A percentile compares a stretch with the other conserved stretches of the same genome.
phyloP scores from a whole-genome alignment of 2,329 filamentous ascomycete species.

The Zymoseptoria tritici region DNA sequence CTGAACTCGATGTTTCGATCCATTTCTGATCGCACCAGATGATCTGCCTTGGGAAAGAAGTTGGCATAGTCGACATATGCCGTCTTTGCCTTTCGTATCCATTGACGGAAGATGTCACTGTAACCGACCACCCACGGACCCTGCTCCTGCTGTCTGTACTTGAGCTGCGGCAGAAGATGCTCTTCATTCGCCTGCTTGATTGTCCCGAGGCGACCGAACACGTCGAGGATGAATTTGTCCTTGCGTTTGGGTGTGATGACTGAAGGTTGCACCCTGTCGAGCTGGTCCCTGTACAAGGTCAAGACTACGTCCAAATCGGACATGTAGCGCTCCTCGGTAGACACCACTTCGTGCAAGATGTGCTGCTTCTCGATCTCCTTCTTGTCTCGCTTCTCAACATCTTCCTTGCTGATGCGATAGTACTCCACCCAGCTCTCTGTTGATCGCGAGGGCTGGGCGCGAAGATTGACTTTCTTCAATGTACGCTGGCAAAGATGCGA shows the following conservation, averaged over 20 bases:
- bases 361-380: conserved; percentile 93
- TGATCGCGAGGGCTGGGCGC: conserved; percentile 57
- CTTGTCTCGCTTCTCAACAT: conserved; percentile 61
- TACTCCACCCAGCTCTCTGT: conserved; percentile 83
- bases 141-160: conserved; percentile 94
- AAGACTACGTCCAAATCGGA: conserved; percentile 79
- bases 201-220: conserved; percentile 85
- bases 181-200: conserved; percentile 91
- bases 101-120: conserved; percentile 95
- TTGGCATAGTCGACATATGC: conserved; percentile 91
- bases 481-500: conserved; percentile 90
- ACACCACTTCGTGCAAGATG: conserved; percentile 89
- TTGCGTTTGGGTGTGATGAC: conserved; percentile 74
- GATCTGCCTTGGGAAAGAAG: conserved; percentile 75
- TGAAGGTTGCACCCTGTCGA: conserved; percentile 64
- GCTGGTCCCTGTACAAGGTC: conserved; percentile 74
- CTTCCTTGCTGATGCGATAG: conserved; percentile 74
- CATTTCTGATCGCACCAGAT: conserved; percentile 74
- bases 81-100: conserved; percentile 86
- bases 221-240: conserved; percentile 70
- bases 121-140: conserved; percentile 91
- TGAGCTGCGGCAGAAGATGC: conserved; percentile 82
- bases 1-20: conserved; percentile 80
- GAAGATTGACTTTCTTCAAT: conserved; percentile 85
- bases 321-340: conserved; percentile 86